Percentiles rank a stretch among this genome's conserved stretches.
phyloP scores from a whole-genome alignment of 1,139 yeast genomes.

The Yamadazyma conglobata region DNA sequence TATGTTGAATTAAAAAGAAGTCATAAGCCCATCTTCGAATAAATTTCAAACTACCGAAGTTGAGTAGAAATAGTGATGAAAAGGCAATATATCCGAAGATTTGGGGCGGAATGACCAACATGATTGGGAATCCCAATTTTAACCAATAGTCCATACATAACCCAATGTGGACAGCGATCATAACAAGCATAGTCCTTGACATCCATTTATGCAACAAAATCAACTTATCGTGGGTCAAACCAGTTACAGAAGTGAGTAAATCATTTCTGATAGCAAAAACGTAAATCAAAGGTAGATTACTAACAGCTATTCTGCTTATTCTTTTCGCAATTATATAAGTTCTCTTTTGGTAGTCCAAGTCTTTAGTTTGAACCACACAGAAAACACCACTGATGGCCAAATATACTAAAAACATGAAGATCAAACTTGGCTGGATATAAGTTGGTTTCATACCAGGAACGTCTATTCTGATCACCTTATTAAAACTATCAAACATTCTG shows the following conservation, averaged over 20 bases:
- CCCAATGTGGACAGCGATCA: constrained; percentile 36
- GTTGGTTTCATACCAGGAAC: constrained; percentile 18
- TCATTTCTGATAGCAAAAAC: constrained; percentile 39
- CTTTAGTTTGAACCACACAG: constrained; percentile 28
- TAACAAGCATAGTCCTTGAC: constrained; percentile 36
- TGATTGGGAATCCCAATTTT: constrained; percentile 31
- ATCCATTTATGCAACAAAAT: constrained; percentile 44
- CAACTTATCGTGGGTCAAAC: constrained; percentile 40
- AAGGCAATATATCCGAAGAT: constrained; percentile 50
- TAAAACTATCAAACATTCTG: constrained; percentile 27
- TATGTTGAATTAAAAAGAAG: constrained; percentile 42
- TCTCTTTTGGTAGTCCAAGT: constrained; percentile 37
- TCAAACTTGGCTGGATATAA: constrained; percentile 42
- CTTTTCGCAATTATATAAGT: constrained; percentile 42
- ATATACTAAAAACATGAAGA: constrained; percentile 25
- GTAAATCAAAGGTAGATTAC: constrained; percentile 38
- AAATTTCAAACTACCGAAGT: constrained; percentile 35
- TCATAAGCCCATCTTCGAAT: constrained; percentile 43
- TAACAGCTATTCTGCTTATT: constrained; percentile 40
- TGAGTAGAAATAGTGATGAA: constrained; percentile 32
- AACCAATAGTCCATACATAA: constrained; percentile 40
- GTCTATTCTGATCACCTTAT: constrained; percentile 21
- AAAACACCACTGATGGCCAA: constrained; percentile 28
- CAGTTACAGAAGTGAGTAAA: constrained; percentile 36
- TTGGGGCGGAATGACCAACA: constrained; percentile 48